phyloP scores from a whole-genome alignment of 257 asterid genomes.

The Voacanga thouarsii region DNA sequence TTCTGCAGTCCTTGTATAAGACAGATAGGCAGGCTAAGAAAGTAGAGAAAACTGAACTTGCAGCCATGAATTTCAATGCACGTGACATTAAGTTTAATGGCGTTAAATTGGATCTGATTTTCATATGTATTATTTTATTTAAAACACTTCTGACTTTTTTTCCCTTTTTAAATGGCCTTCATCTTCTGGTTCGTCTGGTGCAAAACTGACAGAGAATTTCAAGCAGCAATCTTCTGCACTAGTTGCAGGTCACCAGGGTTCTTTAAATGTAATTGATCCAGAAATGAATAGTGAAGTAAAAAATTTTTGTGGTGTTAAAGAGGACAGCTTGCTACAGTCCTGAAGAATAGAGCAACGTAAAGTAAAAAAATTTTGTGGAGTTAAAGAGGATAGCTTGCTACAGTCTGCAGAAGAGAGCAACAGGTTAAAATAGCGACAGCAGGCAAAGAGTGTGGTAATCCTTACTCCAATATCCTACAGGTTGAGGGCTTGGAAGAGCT shows the following conservation, averaged over 20 bases:
- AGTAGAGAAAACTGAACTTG: background rate
- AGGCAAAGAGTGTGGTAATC: conserved; percentile 25
- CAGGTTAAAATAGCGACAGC: conserved; percentile 26
- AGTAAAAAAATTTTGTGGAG: conserved; percentile 20
- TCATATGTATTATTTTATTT: too few relatives aligned
- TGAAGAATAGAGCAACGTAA: too few relatives aligned
- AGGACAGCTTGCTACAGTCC: too few relatives aligned
- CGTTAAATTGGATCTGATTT: background rate
- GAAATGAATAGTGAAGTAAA: conserved; percentile 31
- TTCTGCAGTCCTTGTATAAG: too few relatives aligned
- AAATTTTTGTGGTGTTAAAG: conserved; percentile 21
- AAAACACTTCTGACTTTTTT: too few relatives aligned
- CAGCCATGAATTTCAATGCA: background rate
- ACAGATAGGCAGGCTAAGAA: background rate
- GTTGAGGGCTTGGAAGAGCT: conserved; percentile 63
- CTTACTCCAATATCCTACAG: conserved; percentile 26
- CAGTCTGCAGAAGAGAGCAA: conserved; percentile 26
- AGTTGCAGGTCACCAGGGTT: too few relatives aligned
- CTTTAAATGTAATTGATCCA: background rate
- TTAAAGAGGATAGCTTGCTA: conserved; percentile 20
- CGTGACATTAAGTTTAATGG: background rate
- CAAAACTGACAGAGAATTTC: conserved; percentile 24
- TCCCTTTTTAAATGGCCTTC: too few relatives aligned
- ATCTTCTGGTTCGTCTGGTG: too few relatives aligned
- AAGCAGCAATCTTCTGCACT: conserved; percentile 24